A percentile compares a stretch with the other conserved stretches of the same genome.
These are phyloP conservation scores for Sugiyamaella neomexicana DNA, from an alignment of 1,139 yeast species.

Conservation along the genomic window DNA sequence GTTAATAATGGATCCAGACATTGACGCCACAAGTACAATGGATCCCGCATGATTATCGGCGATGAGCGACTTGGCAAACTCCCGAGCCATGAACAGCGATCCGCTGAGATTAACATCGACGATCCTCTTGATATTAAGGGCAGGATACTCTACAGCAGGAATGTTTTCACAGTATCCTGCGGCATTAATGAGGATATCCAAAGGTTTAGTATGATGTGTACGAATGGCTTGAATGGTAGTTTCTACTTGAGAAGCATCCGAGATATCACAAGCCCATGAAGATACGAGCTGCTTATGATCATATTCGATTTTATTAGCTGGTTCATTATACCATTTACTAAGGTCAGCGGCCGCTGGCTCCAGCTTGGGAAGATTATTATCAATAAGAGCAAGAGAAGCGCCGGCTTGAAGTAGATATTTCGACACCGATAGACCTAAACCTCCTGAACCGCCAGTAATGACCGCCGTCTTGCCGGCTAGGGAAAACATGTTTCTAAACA, in stretches of 20 bases:
- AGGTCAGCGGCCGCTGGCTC: constrained; percentile 63
- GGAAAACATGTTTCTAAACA: constrained; percentile 28
- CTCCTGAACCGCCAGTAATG: constrained; percentile 84
- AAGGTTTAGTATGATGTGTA: constrained; percentile 58
- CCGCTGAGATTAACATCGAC: constrained; percentile 76
- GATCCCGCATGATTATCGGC: constrained; percentile 54
- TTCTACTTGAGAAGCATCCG: constrained; percentile 63
- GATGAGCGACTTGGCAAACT: constrained; percentile 68
- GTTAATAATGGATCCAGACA: constrained; percentile 83
- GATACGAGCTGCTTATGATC: constrained; percentile 41
- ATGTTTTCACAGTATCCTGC: constrained; percentile 85
- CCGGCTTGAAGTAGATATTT: constrained; percentile 35
- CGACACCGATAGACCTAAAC: constrained; percentile 61
- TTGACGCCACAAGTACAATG: constrained; percentile 74
- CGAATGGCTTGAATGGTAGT: constrained; percentile 50
- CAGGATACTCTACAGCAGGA: constrained; percentile 77
- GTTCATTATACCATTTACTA: constrained; percentile 50
- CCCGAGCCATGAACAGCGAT: constrained; percentile 64
- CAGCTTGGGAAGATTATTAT: constrained; percentile 59
- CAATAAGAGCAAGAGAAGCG: constrained; percentile 62
- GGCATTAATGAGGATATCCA: constrained; percentile 67
- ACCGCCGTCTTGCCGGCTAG: constrained; percentile 72
- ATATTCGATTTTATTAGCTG: constrained; percentile 19
- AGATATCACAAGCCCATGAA: constrained; percentile 77
- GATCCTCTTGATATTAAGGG: constrained; percentile 64